Evolutionary conservation across 2,329 filamentous ascomycete genomes (phyloP).

Genomic region (Xylaria sp.): DNA sequence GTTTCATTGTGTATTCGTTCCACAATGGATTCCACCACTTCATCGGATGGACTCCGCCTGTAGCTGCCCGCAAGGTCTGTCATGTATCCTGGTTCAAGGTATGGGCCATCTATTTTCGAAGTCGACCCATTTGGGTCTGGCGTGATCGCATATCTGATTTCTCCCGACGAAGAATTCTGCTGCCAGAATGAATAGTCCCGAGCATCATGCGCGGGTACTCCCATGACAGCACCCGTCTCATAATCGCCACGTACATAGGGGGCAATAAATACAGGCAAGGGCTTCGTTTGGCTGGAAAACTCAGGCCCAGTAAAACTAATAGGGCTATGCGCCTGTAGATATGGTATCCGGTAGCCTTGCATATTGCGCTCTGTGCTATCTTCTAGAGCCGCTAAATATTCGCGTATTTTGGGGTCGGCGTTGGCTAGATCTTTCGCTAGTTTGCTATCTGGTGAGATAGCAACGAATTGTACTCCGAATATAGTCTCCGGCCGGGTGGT

Average conservation of each 20-base stretch:
- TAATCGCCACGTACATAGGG: constrained; percentile 87
- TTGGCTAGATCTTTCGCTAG: constrained; percentile 67
- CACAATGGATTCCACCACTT: constrained; percentile 67
- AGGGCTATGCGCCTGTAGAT: constrained; percentile 68
- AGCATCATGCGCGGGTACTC: constrained; percentile 82
- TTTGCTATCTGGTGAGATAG: constrained; percentile 75
- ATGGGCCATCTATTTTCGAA: constrained; percentile 57
- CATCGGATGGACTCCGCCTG: constrained; percentile 64
- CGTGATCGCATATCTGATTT: constrained; percentile 68
- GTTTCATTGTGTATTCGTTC: constrained; percentile 57
- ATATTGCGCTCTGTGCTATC: constrained; percentile 61
- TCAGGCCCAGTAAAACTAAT: constrained; percentile 60
- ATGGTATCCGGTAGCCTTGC: constrained; percentile 70
- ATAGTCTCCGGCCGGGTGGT: constrained; percentile 86
- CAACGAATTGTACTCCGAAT: constrained; percentile 85
- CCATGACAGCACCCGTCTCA: constrained; percentile 89
- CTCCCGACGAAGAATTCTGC: constrained; percentile 65
- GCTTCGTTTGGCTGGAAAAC: constrained; percentile 57
- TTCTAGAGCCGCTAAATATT: constrained; percentile 70
- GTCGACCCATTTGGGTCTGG: constrained; percentile 55
- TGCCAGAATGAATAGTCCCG: constrained; percentile 83
- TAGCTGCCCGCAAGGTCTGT: constrained; percentile 69
- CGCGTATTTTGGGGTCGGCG: constrained; percentile 64
- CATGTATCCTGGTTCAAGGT: constrained; percentile 70
- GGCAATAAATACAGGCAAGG: constrained; percentile 78